Base-by-base conservation (phyloP, 2,329 filamentous ascomycete genomes). In the Colletotrichum lentis region DNA sequence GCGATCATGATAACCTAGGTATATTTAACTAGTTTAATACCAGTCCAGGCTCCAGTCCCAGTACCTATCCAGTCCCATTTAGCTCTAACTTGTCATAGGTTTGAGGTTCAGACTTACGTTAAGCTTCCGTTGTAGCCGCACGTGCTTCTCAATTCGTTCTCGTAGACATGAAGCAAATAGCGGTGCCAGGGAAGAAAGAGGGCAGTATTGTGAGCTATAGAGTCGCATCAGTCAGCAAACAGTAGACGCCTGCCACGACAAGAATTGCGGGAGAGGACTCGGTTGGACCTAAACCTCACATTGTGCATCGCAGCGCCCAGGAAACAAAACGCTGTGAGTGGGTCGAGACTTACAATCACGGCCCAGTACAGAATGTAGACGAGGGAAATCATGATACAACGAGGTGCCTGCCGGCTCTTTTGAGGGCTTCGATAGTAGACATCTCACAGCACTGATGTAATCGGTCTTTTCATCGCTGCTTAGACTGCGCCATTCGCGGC, bases 161-260 rank as follows among this genome's bases (percentile, higher is more conserved):
- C 20, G 11, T 11, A 52, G 1, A 14, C 14, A 31, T 47, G 31
- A 20, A 56, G 54, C 20, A 56, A 20, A 47, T 63, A 56, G 20
- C 50, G 49, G 47, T 63, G 60, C 60, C 72, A 73, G 22, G 50
- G 54, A n/a, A 63, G 52, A 27, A 63, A 63, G 50, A 44, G 43
- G 43, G 43, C 43, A 44, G 43, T 44, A 18, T 44, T 44, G 43
- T 44, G 43, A 44, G 43, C 43, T 44, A 14, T 12, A 44, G 18
- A n/a, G 14, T 16, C 43, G 43, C 43, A 44, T 11, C 14, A 44
- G 43, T 44, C 43, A 44, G 43, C 43, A 44, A 44, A 44, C 12
- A 44, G 43, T 18, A 44, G 43, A 44, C 18, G 12, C n/a, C 6
- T 44, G 18, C 43, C 43, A 44, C 43, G 43, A 44, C 6, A 16